These are phyloP conservation scores for Secale cereale DNA, from an alignment of 176 grass and related monocot genomes.

Conservation along the genomic window DNA sequence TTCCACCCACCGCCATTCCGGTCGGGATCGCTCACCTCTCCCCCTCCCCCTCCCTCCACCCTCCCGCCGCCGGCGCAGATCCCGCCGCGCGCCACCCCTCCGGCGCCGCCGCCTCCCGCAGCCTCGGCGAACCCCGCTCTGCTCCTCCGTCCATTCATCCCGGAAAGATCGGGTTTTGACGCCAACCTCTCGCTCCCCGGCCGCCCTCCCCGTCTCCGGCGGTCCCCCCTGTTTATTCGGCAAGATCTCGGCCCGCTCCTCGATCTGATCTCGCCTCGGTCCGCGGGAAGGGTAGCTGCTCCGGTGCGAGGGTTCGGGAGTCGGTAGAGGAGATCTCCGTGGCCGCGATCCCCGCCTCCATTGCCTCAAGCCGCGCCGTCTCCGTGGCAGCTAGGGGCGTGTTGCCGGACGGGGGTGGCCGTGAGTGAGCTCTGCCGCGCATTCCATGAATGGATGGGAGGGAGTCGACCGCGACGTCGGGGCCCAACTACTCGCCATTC, in stretches of 20 bases:
- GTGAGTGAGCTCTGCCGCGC: constrained; percentile 15
- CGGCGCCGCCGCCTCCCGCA: not conserved
- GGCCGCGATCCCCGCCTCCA: constrained; percentile 27
- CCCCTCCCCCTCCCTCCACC: not conserved
- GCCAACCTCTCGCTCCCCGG: not conserved
- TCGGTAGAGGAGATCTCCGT: constrained; percentile 22
- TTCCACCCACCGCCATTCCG: constrained; percentile 39
- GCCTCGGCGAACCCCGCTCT: constrained; percentile 13
- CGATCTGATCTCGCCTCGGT: constrained; percentile 45
- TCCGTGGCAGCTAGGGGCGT: not conserved
- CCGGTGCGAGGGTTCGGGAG: not conserved
- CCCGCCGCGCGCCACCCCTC: not conserved
- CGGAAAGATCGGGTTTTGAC: constrained; percentile 1
- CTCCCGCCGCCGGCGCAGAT: constrained; percentile 23
- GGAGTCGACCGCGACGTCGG: constrained; percentile 55
- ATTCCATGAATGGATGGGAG: constrained; percentile 70
- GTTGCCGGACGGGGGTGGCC: not conserved
- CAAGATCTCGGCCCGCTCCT: constrained; percentile 19
- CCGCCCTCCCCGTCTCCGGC: not conserved
- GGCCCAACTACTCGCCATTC: constrained; percentile 49
- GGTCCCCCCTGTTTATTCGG: not conserved
- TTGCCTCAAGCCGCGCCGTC: constrained; percentile 21
- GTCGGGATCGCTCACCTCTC: constrained; percentile 15
- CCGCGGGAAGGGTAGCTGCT: not conserved
- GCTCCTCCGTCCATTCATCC: not conserved